Evolutionary conservation across 345 rosid genomes (phyloP), one percentile per base, ranked within the genome.

Genomic region (Punica granatum): DNA sequence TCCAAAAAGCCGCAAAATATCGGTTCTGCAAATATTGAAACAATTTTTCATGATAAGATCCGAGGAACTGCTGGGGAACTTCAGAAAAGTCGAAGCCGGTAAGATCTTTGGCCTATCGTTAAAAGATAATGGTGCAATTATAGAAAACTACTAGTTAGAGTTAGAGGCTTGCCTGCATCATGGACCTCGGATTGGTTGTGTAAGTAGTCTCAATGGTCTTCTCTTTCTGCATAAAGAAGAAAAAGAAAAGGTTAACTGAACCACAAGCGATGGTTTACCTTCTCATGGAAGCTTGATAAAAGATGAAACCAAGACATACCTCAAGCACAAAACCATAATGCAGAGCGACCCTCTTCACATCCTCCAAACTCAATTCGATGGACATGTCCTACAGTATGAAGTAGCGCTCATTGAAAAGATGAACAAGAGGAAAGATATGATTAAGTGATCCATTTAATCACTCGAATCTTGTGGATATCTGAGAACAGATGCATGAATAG

Each of bases 321-420:
- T 85, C 90, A 39, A 88, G 67, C 79, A 79, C 76, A 65, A 94
- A 86, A 64, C 99, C 98, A 67, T 83, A 91, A 34, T 83, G 81
- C 36, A 81, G 72, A 69, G 97, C 96, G 77, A 84, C 90, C 69
- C 73, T 82, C 83, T 89, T 94, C 62, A 91, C 97, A 79, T 94
- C 99, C 72, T 91, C 97, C 84, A 91, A 81, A 72, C 99, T 91
- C 71, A 94, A 75, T 69, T 94, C 99, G 30, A 94, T 76, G n/a
- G 98, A 94, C 95, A 94, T 89, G 67, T 94, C 99, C 99, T 92
- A 56, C 13, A 68, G 7, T 5, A 32, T 9, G 9, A 21, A 63
- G 62, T 42, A 26, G 67, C 1, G 12, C 31, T 7, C n/a, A 70
- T 8, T 36, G 26, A 19, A 3, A 37, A 63, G 44, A 33, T 35